A percentile compares a stretch with the other conserved stretches of the same genome.
These are phyloP conservation scores for Russula ochroleuca DNA, from an alignment of 768 basidiomycete genomes.

Conservation along the genomic window DNA sequence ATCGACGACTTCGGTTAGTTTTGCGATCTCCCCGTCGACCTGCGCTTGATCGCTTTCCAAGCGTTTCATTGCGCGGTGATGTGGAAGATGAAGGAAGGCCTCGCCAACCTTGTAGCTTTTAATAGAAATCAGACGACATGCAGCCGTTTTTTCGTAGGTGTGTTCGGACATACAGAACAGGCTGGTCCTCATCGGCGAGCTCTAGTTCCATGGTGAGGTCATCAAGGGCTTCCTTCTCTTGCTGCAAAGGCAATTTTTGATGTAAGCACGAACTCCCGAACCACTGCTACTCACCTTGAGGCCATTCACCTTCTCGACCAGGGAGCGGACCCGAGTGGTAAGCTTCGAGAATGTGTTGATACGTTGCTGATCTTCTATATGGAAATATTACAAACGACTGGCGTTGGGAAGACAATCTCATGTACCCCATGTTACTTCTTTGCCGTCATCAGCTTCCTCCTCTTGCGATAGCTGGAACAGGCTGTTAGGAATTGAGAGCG, in stretches of 20 bases:
- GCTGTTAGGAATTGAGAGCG: neutral
- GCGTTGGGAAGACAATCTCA: constrained; percentile 17
- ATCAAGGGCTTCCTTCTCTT: constrained; percentile 92
- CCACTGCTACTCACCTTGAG: constrained; percentile 58
- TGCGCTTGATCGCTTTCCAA: constrained; percentile 65
- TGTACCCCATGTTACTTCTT: constrained; percentile 84
- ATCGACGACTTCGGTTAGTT: constrained; percentile 48
- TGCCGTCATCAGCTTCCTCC: constrained; percentile 69
- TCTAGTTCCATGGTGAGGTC: constrained; percentile 86
- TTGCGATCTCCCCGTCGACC: constrained; percentile 52
- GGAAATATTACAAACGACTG: neutral
- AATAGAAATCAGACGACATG: neutral
- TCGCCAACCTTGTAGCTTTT: constrained; percentile 86
- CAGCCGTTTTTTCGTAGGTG: constrained; percentile 3
- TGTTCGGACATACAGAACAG: constrained; percentile 57
- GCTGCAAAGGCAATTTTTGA: constrained; percentile 43
- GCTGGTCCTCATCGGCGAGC: constrained; percentile 79
- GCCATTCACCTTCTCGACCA: constrained; percentile 66
- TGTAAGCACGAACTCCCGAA: neutral
- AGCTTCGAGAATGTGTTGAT: constrained; percentile 92
- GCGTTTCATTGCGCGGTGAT: constrained; percentile 61
- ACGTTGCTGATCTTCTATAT: constrained; percentile 69
- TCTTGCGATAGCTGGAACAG: constrained; percentile 60
- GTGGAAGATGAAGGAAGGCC: constrained; percentile 76
- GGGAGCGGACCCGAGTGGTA: constrained; percentile 67